Evolutionary conservation across 2,329 filamentous ascomycete species (phyloP), one percentile per base, ranked within the genome.

Genomic region (Fusarium guadeloupense): DNA sequence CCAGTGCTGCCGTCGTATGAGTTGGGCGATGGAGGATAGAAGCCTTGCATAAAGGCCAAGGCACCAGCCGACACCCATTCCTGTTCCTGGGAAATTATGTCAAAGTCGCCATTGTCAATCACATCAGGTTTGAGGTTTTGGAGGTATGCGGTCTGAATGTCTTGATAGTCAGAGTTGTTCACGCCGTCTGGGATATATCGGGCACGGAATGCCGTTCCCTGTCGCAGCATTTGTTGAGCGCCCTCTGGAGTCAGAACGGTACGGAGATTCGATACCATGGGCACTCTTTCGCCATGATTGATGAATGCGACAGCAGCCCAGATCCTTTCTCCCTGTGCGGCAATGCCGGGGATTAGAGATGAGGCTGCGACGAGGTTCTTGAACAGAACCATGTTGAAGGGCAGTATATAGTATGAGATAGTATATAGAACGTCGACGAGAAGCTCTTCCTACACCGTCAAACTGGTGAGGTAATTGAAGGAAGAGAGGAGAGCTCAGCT

Each of bases 1-100:
- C 73, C 75, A 12, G 69, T 70, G 17, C 49, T 50, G 12, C 51
- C 49, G 30, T 65, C 63, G 30, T 76, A 78, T 1, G 68, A 62
- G 9, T 69, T 57, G 5, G 80, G 80, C 1, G 84, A 82, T 0
- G 92, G 91, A 3, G 93, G 92, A 71, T 96, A 97, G 5, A 97
- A 80, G 5, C 89, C 92, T 72, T 97, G 93, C 66, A 95, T 77
- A 75, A 96, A 96, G 1, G 89, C 92, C 45, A 85, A 79, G 28
- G 91, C 91, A 4, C 91, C 87, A 57, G 83, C 87, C 45, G 87
- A 84, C 26, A 93, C 70, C 69, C 77, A 81, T 21, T 75, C 71
- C 44, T 82, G 77, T 5, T 74, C 69, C 30, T 71, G 77, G 17
- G 79, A 77, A 26, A 76, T 61, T 28, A 83, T 65, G 26, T 72